A percentile compares a stretch with the other conserved stretches of the same genome.
Conservation (phyloP, 225 moss, liverwort and hornwort genomes). For the Thuidium tamariscinum region DNA sequence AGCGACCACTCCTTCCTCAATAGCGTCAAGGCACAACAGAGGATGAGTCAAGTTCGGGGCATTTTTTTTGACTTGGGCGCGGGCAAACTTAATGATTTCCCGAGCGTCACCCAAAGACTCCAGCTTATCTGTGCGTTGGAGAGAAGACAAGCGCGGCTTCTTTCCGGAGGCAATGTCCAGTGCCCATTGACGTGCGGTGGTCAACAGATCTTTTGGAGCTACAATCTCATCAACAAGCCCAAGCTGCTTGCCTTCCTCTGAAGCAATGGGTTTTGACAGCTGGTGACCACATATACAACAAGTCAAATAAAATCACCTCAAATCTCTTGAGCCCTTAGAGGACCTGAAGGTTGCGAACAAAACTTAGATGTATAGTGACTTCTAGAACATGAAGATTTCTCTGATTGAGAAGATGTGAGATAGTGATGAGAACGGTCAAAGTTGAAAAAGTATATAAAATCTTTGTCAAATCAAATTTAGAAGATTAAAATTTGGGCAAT, state of each 20-base stretch:
- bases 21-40: constrained; percentile 66
- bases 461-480: background rate
- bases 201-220: constrained; percentile 52
- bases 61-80: constrained; percentile 78
- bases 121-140: constrained; percentile 82
- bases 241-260: constrained; percentile 70
- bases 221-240: constrained; percentile 75
- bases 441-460: background rate
- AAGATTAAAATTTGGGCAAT: background rate
- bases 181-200: constrained; percentile 76
- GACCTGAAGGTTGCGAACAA: background rate
- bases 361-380: background rate
- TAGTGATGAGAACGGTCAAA: background rate
- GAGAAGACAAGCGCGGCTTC: constrained; percentile 65
- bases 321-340: background rate
- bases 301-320: background rate
- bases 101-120: constrained; percentile 87
- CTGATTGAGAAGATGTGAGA: background rate
- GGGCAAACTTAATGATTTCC: constrained; percentile 85
- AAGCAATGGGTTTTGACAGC: constrained; percentile 85
- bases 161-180: constrained; percentile 66
- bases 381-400: background rate
- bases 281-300: constrained; percentile 11
- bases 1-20: constrained; percentile 87
- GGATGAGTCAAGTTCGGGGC: constrained; percentile 91